These are phyloP conservation scores for Hymenoscyphus fructigenus DNA, from an alignment of 2,329 filamentous ascomycete species.

Conservation along the genomic window DNA sequence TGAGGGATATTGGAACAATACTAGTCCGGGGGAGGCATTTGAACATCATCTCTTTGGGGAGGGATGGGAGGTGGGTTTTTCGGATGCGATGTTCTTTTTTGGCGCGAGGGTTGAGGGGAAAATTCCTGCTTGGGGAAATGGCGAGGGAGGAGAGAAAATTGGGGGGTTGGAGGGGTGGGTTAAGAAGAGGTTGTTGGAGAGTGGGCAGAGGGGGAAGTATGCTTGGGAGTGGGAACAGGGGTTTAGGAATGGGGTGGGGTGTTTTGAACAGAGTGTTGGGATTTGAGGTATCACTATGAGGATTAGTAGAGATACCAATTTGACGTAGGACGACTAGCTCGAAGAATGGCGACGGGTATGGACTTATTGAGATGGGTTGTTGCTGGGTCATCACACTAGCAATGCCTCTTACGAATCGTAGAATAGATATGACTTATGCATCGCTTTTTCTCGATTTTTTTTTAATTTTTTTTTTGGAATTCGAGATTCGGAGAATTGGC, in stretches of 20 bases:
- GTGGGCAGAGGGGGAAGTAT: constrained; percentile 45
- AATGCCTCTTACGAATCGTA: too few species aligned
- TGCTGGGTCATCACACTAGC: too few species aligned
- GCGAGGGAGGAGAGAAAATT: constrained; percentile 51
- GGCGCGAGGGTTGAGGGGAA: constrained; percentile 39
- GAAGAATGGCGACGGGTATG: too few species aligned
- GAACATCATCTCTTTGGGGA: constrained; percentile 54
- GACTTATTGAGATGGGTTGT: too few species aligned
- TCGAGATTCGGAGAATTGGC: too few species aligned
- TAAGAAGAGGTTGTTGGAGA: constrained; percentile 53
- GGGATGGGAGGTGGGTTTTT: constrained; percentile 57
- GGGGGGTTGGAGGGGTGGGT: constrained; percentile 59
- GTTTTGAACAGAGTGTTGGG: constrained; percentile 35
- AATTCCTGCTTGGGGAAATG: constrained; percentile 27
- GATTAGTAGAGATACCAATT: too few species aligned
- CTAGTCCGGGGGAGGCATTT: constrained; percentile 44
- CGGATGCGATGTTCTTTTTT: constrained; percentile 55
- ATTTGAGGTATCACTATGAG: constrained; percentile 13
- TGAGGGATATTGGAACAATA: constrained; percentile 49
- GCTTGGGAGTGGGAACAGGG: constrained; percentile 44
- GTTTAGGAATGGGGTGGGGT: constrained; percentile 37
- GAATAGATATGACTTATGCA: too few species aligned
- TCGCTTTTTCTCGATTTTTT: too few species aligned
- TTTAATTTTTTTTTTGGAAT: too few species aligned
- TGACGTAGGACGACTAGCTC: too few species aligned